These are phyloP conservation scores for Chimonanthus salicifolius DNA, from an alignment of 164 flowering plant species.

Conservation along the genomic window DNA sequence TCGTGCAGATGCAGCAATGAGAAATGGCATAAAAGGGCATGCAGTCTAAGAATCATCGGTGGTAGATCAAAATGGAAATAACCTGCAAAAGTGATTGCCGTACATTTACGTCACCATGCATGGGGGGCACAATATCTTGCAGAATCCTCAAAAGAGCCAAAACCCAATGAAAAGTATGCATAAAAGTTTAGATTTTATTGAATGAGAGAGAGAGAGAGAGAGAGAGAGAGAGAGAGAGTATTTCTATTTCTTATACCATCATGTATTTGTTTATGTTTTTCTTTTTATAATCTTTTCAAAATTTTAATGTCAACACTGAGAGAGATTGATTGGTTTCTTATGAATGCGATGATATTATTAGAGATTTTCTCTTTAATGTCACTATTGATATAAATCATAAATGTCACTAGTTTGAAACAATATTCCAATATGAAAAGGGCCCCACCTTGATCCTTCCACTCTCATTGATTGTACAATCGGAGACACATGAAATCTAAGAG, in stretches of 20 bases:
- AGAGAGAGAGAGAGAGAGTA: not conserved
- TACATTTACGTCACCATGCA: not conserved
- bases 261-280: too few species aligned
- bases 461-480: not conserved
- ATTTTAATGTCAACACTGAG: not conserved
- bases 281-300: not conserved
- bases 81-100: not conserved
- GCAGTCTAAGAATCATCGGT: not conserved
- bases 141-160: conserved; percentile 19
- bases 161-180: conserved; percentile 7
- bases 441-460: not conserved
- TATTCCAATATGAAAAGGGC: not conserved
- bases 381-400: too few species aligned
- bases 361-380: too few species aligned
- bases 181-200: conserved; percentile 8
- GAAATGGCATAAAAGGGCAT: not conserved
- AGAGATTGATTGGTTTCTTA: not conserved
- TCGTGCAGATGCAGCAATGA: too few species aligned
- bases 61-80: not conserved
- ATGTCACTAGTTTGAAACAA: too few species aligned
- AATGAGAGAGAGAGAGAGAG: not conserved
- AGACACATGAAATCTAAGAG: not conserved
- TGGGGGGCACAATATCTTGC: conserved; percentile 18
- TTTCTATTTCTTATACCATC: not conserved
- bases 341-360: too few species aligned